Base-by-base conservation (phyloP, 192 early-diverging fungal genomes). In the Rhizophlyctis rosea region DNA sequence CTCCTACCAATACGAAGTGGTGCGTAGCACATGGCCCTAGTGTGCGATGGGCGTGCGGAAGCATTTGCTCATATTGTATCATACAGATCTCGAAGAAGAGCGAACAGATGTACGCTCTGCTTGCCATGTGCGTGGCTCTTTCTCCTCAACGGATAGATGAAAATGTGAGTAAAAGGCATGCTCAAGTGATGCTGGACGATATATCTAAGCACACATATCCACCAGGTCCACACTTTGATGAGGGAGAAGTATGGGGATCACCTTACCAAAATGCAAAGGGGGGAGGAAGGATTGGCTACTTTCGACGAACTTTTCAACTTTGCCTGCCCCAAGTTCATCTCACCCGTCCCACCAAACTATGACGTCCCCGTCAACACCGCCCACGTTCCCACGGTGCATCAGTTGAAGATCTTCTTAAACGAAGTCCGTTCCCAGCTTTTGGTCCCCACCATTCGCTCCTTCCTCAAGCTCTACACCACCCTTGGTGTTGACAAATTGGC, bases 301-400 rank as follows among this genome's bases (percentile, higher is more conserved):
- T 89, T 93, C 63, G 91, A 92, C 58, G 95, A 96, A 70, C 84
- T 98, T 31, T 98, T 89, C 76, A 78, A 80, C 51, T 93, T 87
- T 65, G 88, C 95, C 13, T 93, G 91, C 75, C 95, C 95, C 61
- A 95, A 94, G 75, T 98, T 98, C 73, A 94, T 98, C 62, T 87
- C 88, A 30, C 91, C 94, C 47, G 89, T 84, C 51, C 87, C 89
- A 34, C 89, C 91, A 63, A 89, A 91, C 78, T 90, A 90, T 68
- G 87, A 91, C 25, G 85, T 88, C 16, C 59, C 69, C 70, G 72
- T 61, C 39, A 77, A 76, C 59, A 55, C 61, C 21, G 23, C 59
- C 16, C 62, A 73, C 33, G 76, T 79, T 57, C 93, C 92, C 3
- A 81, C 86, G 34, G 73, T 77, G 33, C 89, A 89, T 71, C 93